Evolutionary conservation across 2,329 filamentous ascomycete species (phyloP), one percentile per base, ranked within the genome.

Genomic region (Xylariaceae sp.): DNA sequence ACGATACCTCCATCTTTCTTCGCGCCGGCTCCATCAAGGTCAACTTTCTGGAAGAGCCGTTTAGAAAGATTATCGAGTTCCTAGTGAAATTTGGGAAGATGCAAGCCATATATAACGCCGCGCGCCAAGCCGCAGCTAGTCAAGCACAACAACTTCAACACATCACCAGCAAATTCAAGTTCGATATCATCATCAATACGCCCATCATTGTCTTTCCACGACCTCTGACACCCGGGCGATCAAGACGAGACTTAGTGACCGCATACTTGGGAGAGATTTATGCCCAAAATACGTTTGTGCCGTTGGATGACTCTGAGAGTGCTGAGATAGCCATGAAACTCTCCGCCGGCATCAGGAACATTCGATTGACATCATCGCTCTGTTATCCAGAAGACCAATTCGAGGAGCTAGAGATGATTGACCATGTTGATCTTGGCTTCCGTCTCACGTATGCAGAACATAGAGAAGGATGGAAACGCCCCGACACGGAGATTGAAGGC

Each of bases 1-100:
- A 97, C 66, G 92, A 97, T 68, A 94, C 89, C 11, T 92, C 91
- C 1, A 85, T 99, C 32, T 95, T 85, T 66, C 76, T 99, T 8
- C 85, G 92, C 37, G 92, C 94, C 19, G 94, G 94, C 1, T 99
- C 94, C 0, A 87, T 99, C 70, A 97, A 95, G 73, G 79, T 99
- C 68, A 97, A 96, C 69, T 99, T 99, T 69, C 75, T 97, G 3
- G 92, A 96, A 58, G 95, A 99, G 70, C 94, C 94, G 0, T 96
- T 97, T 76, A 85, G 94, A 50, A 97, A 97, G 73, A 97, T 99
- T 60, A 89, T 99, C 71, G 89, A 95, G 62, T 99, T 99, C 71
- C 78, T 95, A 43, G 91, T 99, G 70, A 99, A 99, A 66, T 99
- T 99, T 70, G 94, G 95, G 57, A 96, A 95, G 73, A 99, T 99